Evolutionary conservation across 2,329 filamentous ascomycete species (phyloP), one percentile per base, ranked within the genome.

Genomic region (Pseudogymnoascus pannorum): DNA sequence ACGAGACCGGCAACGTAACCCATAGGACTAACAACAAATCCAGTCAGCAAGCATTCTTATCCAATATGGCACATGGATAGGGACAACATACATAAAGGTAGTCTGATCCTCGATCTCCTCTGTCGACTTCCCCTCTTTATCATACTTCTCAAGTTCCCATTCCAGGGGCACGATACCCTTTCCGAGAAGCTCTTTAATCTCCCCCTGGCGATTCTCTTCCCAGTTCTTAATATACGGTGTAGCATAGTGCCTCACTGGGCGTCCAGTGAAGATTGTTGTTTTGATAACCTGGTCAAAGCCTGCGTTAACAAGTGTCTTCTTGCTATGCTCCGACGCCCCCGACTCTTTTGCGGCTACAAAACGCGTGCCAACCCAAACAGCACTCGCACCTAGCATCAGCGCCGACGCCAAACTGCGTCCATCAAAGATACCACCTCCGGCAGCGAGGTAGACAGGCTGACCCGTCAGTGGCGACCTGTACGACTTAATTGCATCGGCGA

Each of bases 281-380:
- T 91, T 88, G 74, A 96, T 80, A 72, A 93, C 96, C 78, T 97
- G 92, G 76, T 96, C 90, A 75, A 92, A 96, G 69, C 88, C 84
- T 57, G 92, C 85, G 40, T 92, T 96, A 70, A 58, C 40, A 58
- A 61, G 94, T 64, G 93, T 91, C 73, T 97, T 93, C 80, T 97
- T 94, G 82, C 97, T 94, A 51, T 89, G 85, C 76, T 91, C 87
- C 68, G 94, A 90, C 8, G 94, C 94, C 71, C 94, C 93, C 61
- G 94, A 94, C 81, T 99, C 94, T 68, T 97, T 90, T 61, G 87
- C 87, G 63, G 99, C 85, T 67, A 99, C 88, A 79, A 99, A 99
- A 66, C 94, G 86, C 36, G 94, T 99, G 72, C 94, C 94, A 67
- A 99, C 88, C 94, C 94, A 99, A 68, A 97, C 94, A 70, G 86